Conservation (phyloP, 768 basidiomycete genomes). For the Inosperma sp. region DNA sequence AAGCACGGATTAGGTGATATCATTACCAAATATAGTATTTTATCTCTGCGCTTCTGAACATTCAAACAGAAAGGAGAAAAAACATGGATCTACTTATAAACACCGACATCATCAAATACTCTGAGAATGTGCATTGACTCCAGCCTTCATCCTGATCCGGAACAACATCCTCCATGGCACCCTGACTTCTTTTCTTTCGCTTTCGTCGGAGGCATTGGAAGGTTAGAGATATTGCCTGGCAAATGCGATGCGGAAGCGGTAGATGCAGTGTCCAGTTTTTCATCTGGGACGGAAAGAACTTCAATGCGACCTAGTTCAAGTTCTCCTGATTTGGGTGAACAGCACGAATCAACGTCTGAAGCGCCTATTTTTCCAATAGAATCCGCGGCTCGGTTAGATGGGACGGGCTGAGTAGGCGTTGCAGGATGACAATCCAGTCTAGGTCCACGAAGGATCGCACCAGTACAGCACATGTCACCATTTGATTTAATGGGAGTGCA, state of each 20-base stretch:
- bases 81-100: too few relatives aligned
- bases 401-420: background rate
- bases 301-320: background rate
- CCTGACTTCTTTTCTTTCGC: background rate
- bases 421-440: background rate
- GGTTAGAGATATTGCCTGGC: background rate
- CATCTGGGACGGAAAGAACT: background rate
- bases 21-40: too few relatives aligned
- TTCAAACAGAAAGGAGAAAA: too few relatives aligned
- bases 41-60: too few relatives aligned
- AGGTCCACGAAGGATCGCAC: background rate
- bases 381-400: background rate
- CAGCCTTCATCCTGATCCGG: background rate
- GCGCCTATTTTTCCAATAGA: too few relatives aligned
- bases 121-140: too few relatives aligned
- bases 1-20: too few relatives aligned
- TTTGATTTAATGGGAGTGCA: background rate
- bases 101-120: too few relatives aligned
- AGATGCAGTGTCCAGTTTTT: background rate
- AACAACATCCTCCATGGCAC: background rate
- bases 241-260: background rate
- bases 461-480: background rate
- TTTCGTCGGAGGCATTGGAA: background rate
- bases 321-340: too few relatives aligned
- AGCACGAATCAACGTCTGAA: too few relatives aligned